Percentiles rank a stretch among this genome's conserved stretches.
These are phyloP conservation scores for Hyaloperonospora arabidopsidis DNA, from an alignment of 352 stramenopile genomes.

Conservation along the genomic window DNA sequence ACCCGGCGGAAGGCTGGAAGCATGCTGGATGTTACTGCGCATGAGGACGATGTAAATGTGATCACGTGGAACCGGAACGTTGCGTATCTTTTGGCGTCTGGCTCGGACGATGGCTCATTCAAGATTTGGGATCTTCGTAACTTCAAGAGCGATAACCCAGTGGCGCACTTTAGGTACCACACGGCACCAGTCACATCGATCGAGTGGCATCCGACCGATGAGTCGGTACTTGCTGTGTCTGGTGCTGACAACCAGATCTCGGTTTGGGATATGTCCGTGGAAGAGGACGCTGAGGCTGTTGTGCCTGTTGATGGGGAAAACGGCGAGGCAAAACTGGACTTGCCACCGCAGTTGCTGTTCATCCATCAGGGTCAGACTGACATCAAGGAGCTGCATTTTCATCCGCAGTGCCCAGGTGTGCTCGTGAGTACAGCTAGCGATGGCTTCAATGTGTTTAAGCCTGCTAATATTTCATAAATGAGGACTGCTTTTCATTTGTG, in stretches of 20 bases:
- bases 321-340: conserved; percentile 68
- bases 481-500: conserved; percentile 6
- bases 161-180: conserved; percentile 94
- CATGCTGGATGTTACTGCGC: conserved; percentile 91
- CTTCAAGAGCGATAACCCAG: conserved; percentile 84
- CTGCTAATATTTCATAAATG: conserved; percentile 88
- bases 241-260: conserved; percentile 95
- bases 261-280: conserved; percentile 99
- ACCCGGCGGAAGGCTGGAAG: conserved; percentile 87
- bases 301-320: conserved; percentile 34
- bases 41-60: conserved; percentile 98
- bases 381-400: conserved; percentile 99
- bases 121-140: conserved; percentile 96
- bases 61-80: conserved; percentile 98
- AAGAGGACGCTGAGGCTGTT: conserved; percentile 89
- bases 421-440: conserved; percentile 94
- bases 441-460: conserved; percentile 98
- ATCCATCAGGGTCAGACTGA: conserved; percentile 98
- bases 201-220: conserved; percentile 99
- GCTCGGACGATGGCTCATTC: conserved; percentile 95
- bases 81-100: conserved; percentile 94
- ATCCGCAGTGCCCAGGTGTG: conserved; percentile 96
- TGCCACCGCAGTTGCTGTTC: conserved; percentile 98
- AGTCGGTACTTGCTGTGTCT: conserved; percentile 93
- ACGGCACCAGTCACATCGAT: conserved; percentile 95